Base-by-base conservation (phyloP, 2,329 filamentous ascomycete genomes). In the Arachnomyces sp. region DNA sequence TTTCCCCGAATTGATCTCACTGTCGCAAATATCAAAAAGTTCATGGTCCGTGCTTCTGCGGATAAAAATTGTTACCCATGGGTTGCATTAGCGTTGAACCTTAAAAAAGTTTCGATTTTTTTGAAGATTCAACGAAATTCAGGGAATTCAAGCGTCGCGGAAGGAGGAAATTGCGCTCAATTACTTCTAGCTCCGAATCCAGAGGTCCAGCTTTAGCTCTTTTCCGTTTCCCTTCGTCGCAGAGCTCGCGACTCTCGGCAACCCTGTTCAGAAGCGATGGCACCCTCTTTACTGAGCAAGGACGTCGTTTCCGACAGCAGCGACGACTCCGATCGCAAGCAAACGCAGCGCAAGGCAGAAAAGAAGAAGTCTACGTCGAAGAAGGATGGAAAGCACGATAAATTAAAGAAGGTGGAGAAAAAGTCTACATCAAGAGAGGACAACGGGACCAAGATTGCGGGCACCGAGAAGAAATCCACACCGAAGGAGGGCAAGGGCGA, bases 11-110 rank as follows among this genome's bases (percentile, higher is more conserved):
- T 25, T 25, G 5, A 25, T 25, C 20, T 25, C 20, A 25, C 20
- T 25, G 9, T 25, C 20, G 20, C 20, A 25, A 25, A 25, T 40
- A 36, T 40, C 20, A 7, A 34, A 16, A 50, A 47, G 43, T 48
- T 34, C 45, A 46, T 64, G 61, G 61, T 59, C 61, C 55, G 61
- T 65, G 61, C 61, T 50, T 54, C 50, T 58, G n/a, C 54, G 54
- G 59, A 62, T 54, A 63, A 61, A 57, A 62, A 61, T 44, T 44
- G 43, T 38, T 25, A 25, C 20, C 20, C 20, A 25, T 25, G 20
- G 9, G 20, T 25, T 25, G 20, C 20, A 25, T 5, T 25, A 25
- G 20, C 20, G 20, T 5, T 9, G 5, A 25, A 25, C 20, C 20
- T 25, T 25, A 25, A 25, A 25, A 40, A 40, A 36, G 32, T 40